A percentile compares a stretch with the other conserved stretches of the same genome.
phyloP scores from a whole-genome alignment of 2,329 filamentous ascomycete genomes.

The Beauveria australis region DNA sequence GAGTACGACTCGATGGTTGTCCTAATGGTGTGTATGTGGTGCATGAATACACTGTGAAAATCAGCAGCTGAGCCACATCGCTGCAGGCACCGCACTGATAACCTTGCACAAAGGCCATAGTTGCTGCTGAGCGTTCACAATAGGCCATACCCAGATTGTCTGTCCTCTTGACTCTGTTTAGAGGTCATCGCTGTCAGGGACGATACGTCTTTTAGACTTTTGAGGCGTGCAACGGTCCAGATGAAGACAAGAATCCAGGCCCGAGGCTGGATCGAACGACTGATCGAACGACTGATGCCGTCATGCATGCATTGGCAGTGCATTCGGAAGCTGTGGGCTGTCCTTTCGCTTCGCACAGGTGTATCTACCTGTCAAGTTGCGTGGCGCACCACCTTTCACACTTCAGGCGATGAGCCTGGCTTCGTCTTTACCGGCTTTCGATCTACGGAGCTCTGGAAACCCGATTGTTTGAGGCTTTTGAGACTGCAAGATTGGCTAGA shows the following conservation, averaged over 20 bases:
- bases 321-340: neutral
- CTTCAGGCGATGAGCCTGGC: neutral
- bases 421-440: neutral
- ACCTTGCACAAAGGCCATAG: too few species aligned
- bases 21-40: neutral
- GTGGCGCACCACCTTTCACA: neutral
- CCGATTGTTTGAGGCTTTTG: neutral
- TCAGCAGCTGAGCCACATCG: neutral
- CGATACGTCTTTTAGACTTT: neutral
- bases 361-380: too few species aligned
- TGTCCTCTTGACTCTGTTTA: neutral
- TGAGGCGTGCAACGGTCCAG: neutral
- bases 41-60: neutral
- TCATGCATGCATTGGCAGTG: neutral
- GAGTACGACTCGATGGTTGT: neutral
- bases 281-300: neutral
- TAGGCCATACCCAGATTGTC: neutral
- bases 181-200: neutral
- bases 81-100: neutral
- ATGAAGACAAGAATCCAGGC: neutral
- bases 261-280: neutral
- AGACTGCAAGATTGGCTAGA: neutral
- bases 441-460: neutral
- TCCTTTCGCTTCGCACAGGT: neutral
- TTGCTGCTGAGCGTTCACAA: neutral